These are phyloP conservation scores for Gelatoporia subvermispora DNA, from an alignment of 768 basidiomycete species.

Conservation along the genomic window DNA sequence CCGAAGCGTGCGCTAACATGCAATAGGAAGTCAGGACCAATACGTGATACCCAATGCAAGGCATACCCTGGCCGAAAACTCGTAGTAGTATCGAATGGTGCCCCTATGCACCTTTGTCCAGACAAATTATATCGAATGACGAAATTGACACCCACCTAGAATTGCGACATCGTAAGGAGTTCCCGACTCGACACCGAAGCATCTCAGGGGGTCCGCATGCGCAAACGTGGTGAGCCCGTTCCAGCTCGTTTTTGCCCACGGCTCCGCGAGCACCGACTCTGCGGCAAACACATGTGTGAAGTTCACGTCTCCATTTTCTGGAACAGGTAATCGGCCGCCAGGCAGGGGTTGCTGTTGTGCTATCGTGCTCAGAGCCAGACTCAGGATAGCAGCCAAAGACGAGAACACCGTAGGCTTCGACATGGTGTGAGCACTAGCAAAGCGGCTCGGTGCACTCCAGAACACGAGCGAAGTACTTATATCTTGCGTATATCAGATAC, in stretches of 20 bases:
- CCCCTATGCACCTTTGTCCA: slow-evolving; percentile 9
- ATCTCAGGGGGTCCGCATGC: slow-evolving; percentile 19
- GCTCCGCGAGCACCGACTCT: background rate
- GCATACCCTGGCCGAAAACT: slow-evolving; percentile 27
- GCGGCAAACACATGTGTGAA: slow-evolving; percentile 1
- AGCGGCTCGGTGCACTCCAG: too few relatives aligned
- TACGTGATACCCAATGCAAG: background rate
- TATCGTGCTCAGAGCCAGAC: background rate
- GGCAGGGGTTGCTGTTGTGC: background rate
- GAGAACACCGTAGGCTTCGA: background rate
- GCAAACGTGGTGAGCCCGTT: slow-evolving; percentile 27
- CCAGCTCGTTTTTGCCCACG: slow-evolving; percentile 17
- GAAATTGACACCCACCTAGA: slow-evolving; percentile 8
- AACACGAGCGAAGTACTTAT: too few relatives aligned
- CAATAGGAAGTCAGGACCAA: background rate
- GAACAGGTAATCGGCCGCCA: background rate
- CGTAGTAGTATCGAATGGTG: slow-evolving; percentile 29
- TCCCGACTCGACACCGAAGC: slow-evolving; percentile 23
- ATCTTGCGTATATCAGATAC: too few relatives aligned
- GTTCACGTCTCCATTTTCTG: background rate
- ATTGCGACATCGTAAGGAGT: slow-evolving; percentile 26
- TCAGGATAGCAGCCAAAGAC: background rate
- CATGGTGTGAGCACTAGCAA: too few relatives aligned
- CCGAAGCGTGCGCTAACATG: slow-evolving; percentile 26
- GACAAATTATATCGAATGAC: background rate